Base-by-base conservation (phyloP, 1,284 basidiomycete species). In the Tylopilus orsonianus region DNA sequence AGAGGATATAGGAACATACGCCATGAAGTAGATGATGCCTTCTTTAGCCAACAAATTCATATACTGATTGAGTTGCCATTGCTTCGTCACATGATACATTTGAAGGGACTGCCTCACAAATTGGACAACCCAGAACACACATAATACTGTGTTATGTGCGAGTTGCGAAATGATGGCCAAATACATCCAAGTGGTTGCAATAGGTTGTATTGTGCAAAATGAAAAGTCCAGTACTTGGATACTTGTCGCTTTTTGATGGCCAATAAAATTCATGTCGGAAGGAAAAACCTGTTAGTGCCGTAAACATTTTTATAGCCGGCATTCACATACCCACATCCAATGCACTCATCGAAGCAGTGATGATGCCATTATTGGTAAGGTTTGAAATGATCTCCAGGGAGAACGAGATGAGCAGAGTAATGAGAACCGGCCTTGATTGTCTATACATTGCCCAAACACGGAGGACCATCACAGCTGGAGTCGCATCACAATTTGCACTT, bases 371-470 rank as follows among this genome's bases (percentile, higher is more conserved):
- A n/a, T n/a, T n/a, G 4, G 16, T 16, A n/a, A 32, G 16, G 30
- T n/a, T 16, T 14, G 22, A 3, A 13, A 43, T 22, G 4, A 52
- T 32, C 18, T 38, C 48, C 23, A 35, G 8, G 1, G 14, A 45
- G n/a, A 45, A 43, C 2, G 43, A 13, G 0, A 2, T 3, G 12
- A 55, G 20, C 4, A 55, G 53, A 22, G 4, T 7, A n/a, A 13
- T 14, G 1, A 46, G 20, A 9, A 55, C 19, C 2, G 39, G 7
- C 18, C 23, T 43, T 3, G 46, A 55, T 12, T 24, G 45, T 39
- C 39, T 37, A 10, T 56, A 56, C 50, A 56, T 47, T 8, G 34
- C 46, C 49, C 46, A 55, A 8, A 56, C 9, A 13, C 54, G 46
- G 8, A 56, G 42, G 10, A 52, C 40, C 49, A 52, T 48, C 26